phyloP scores from a whole-genome alignment of 1,284 basidiomycete species.

The Vanrija pseudolonga region DNA sequence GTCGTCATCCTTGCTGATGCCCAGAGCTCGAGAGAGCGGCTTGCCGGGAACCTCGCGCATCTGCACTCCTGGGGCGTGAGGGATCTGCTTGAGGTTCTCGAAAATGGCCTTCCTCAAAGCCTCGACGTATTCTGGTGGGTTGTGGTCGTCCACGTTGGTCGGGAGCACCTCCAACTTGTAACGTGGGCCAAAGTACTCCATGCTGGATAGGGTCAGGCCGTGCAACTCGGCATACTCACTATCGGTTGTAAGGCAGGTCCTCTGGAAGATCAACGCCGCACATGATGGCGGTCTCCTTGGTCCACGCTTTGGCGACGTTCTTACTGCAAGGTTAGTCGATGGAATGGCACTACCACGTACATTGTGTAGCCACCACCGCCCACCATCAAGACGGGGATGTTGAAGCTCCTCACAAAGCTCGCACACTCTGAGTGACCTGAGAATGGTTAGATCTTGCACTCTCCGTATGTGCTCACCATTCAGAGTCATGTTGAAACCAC shows the following conservation, averaged over 20 bases:
- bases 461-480: constrained; percentile 55
- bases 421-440: constrained; percentile 80
- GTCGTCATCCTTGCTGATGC: constrained; percentile 39
- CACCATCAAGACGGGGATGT: constrained; percentile 83
- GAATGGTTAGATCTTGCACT: constrained; percentile 9
- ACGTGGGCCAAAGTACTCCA: constrained; percentile 96
- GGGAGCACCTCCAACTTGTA: constrained; percentile 87
- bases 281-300: constrained; percentile 93
- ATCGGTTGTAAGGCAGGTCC: constrained; percentile 90
- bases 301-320: constrained; percentile 93
- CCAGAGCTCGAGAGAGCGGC: constrained; percentile 36
- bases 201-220: constrained; percentile 42
- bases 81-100: constrained; percentile 71
- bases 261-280: constrained; percentile 80
- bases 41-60: constrained; percentile 74
- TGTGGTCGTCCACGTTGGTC: constrained; percentile 94
- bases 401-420: constrained; percentile 75
- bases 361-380: constrained; percentile 94
- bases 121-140: constrained; percentile 78
- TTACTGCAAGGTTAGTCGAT: constrained; percentile 49
- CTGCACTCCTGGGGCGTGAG: constrained; percentile 79
- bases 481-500: constrained; percentile 95
- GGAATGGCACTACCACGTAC: constrained; percentile 49
- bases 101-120: constrained; percentile 70
- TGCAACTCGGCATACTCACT: constrained; percentile 45